Conservation (phyloP, 2,329 filamentous ascomycete species). For the Ophiocordyceps camponoti-saundersi region DNA sequence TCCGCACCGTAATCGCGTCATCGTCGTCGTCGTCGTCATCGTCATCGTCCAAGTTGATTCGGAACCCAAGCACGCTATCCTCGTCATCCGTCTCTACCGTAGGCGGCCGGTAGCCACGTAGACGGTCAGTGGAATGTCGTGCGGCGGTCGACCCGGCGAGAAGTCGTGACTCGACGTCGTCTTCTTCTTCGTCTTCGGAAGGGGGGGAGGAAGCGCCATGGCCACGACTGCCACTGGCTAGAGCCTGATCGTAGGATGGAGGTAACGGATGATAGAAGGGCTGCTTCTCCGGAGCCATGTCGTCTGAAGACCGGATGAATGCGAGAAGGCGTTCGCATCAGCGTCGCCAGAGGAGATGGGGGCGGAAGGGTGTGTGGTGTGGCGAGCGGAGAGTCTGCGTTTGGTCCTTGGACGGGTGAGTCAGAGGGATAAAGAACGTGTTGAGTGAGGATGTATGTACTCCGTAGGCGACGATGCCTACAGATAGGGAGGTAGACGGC, state of each 20-base stretch:
- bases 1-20: conserved; percentile 51
- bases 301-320: neutral
- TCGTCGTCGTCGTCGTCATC: conserved; percentile 24
- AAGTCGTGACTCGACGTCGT: conserved; percentile 62
- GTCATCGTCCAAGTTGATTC: conserved; percentile 21
- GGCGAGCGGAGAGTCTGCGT: too few species aligned
- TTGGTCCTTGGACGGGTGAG: neutral
- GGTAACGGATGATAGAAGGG: conserved; percentile 26
- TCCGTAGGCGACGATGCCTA: neutral
- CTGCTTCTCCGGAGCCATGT: conserved; percentile 21
- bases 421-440: neutral
- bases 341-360: neutral
- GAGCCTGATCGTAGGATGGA: conserved; percentile 24
- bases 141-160: conserved; percentile 27
- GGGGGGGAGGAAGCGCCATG: conserved; percentile 12
- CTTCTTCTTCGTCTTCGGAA: conserved; percentile 41
- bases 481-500: too few species aligned
- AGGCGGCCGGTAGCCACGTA: conserved; percentile 54
- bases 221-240: conserved; percentile 18
- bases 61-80: conserved; percentile 33
- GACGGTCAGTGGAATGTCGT: conserved; percentile 23
- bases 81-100: conserved; percentile 68
- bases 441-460: neutral
- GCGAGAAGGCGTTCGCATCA: neutral
- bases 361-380: neutral